These are phyloP conservation scores for Cinchona pubescens DNA, from an alignment of 257 asterid genomes.

Conservation along the genomic window DNA sequence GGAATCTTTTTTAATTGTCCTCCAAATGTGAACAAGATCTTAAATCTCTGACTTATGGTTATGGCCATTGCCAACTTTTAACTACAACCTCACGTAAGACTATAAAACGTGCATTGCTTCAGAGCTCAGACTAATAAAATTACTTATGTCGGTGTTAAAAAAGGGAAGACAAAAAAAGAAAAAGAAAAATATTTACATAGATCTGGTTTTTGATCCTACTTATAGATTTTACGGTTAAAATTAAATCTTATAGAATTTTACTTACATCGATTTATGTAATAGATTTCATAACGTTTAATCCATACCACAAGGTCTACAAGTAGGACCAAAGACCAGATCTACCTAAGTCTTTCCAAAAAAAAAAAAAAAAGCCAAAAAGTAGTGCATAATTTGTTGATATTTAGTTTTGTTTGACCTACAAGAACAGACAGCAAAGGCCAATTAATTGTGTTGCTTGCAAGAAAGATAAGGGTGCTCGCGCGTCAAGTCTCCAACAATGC, in stretches of 20 bases:
- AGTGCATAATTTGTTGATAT: not conserved
- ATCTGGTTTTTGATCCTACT: too few species aligned
- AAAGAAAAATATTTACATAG: too few species aligned
- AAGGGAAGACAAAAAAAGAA: not conserved
- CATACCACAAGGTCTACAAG: too few species aligned
- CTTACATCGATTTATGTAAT: too few species aligned
- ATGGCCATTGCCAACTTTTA: not conserved
- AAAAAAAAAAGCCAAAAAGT: not conserved
- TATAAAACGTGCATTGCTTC: not conserved
- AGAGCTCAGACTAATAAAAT: not conserved
- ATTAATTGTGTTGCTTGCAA: conserved; percentile 21
- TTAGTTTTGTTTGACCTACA: not conserved
- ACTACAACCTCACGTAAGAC: not conserved
- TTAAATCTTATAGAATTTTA: too few species aligned
- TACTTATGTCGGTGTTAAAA: not conserved
- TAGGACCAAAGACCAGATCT: too few species aligned
- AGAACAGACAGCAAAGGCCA: conserved; percentile 16
- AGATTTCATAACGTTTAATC: too few species aligned
- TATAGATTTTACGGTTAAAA: too few species aligned
- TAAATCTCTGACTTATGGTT: not conserved
- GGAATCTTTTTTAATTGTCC: not conserved
- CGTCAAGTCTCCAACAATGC: not conserved
- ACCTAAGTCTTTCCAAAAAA: too few species aligned
- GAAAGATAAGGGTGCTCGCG: conserved; percentile 16
- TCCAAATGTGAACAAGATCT: conserved; percentile 15